Evolutionary conservation across 2,329 filamentous ascomycete species (phyloP).

Genomic region (Cyphellophora attinorum): DNA sequence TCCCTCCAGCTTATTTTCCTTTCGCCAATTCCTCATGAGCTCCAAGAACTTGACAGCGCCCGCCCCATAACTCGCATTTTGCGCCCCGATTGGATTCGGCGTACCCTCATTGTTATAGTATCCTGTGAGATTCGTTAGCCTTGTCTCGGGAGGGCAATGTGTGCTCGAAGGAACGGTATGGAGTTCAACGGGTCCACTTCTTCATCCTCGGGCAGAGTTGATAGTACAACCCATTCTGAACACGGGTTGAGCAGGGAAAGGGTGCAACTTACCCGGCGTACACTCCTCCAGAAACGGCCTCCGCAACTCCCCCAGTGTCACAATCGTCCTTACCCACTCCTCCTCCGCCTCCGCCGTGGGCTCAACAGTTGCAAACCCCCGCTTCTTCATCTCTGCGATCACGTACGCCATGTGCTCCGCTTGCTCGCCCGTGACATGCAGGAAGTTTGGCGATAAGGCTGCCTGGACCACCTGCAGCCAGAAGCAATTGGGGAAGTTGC

Average conservation of each 20-base stretch:
- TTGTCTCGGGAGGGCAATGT: too few relatives aligned
- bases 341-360: conserved; percentile 11
- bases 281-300: conserved; percentile 9
- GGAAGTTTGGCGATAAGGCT: conserved; percentile 12
- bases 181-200: too few relatives aligned
- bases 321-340: conserved; percentile 11
- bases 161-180: too few relatives aligned
- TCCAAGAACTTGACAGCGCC: conserved; percentile 8
- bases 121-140: too few relatives aligned
- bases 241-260: too few relatives aligned
- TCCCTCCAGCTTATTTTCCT: conserved; percentile 9
- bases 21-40: conserved; percentile 10
- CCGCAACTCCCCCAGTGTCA: conserved; percentile 5
- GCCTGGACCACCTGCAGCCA: conserved; percentile 12
- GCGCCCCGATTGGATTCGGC: conserved; percentile 1
- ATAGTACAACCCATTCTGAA: too few relatives aligned
- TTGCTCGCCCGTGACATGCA: conserved; percentile 13
- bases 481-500: conserved; percentile 14
- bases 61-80: conserved; percentile 10
- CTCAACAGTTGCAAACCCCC: conserved; percentile 9
- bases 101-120: conserved; percentile 14
- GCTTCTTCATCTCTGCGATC: conserved; percentile 6
- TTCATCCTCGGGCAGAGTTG: too few relatives aligned
- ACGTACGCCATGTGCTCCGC: conserved; percentile 12
- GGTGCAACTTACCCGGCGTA: too few relatives aligned